A percentile compares a stretch with the other conserved stretches of the same genome.
phyloP scores from a whole-genome alignment of 1,284 basidiomycete genomes.

The Moesziomyces parantarcticus region DNA sequence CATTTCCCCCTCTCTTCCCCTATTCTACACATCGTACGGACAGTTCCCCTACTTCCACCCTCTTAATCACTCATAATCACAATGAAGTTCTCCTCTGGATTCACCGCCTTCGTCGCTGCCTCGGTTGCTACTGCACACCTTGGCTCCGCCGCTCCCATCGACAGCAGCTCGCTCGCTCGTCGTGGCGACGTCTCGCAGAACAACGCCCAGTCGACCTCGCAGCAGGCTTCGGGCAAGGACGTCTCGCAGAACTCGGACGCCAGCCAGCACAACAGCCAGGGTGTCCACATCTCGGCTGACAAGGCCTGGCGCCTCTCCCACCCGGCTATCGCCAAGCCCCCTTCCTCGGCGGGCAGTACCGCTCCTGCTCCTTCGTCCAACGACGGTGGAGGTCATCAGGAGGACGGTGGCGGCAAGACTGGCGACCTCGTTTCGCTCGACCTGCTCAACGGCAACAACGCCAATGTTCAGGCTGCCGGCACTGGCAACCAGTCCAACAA shows the following conservation, averaged over 20 bases:
- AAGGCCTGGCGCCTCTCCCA: slow-evolving; percentile 12
- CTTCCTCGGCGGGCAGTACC: slow-evolving; percentile 5
- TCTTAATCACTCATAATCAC: slow-evolving; percentile 10
- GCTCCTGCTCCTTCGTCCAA: background rate
- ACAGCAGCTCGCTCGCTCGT: background rate
- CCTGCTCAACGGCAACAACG: background rate
- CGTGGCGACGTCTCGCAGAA: slow-evolving; percentile 13
- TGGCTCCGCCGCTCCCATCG: slow-evolving; percentile 23
- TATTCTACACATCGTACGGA: too few species aligned
- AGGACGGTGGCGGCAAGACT: background rate
- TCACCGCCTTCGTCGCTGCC: slow-evolving; percentile 34
- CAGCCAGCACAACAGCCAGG: slow-evolving; percentile 26
- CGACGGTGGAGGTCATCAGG: background rate
- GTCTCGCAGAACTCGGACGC: slow-evolving; percentile 16
- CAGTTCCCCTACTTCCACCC: background rate
- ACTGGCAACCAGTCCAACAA: too few species aligned
- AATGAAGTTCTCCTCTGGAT: slow-evolving; percentile 34
- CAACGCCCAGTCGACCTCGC: slow-evolving; percentile 21
- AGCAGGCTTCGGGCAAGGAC: slow-evolving; percentile 24
- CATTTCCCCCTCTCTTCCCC: slow-evolving; percentile 1
- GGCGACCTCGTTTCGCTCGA: background rate
- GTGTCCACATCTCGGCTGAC: slow-evolving; percentile 19
- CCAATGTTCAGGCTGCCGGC: background rate
- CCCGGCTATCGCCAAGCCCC: slow-evolving; percentile 15
- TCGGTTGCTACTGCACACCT: slow-evolving; percentile 34